phyloP scores from a whole-genome alignment of 1,139 yeast genomes.

The Kluyveromyces marxianus region DNA sequence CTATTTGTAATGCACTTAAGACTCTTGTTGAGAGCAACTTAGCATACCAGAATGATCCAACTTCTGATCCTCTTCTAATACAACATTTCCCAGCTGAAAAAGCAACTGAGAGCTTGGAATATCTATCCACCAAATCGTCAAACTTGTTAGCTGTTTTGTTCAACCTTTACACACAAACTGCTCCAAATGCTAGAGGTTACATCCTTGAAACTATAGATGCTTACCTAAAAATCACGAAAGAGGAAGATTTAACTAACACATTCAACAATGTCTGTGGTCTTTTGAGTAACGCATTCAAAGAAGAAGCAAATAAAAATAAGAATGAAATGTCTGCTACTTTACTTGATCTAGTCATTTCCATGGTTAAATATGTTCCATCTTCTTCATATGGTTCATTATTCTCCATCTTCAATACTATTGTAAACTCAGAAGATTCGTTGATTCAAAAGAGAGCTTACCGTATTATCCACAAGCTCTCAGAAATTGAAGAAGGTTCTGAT shows the following conservation, averaged over 20 bases:
- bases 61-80: conserved; percentile 47
- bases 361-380: conserved; percentile 74
- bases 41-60: conserved; percentile 49
- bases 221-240: conserved; percentile 63
- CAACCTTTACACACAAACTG: conserved; percentile 83
- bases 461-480: conserved; percentile 62
- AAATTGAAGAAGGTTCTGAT: conserved; percentile 54
- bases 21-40: conserved; percentile 71
- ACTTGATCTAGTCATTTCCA: conserved; percentile 84
- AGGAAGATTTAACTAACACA: conserved; percentile 60
- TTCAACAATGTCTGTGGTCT: conserved; percentile 82
- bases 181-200: conserved; percentile 75
- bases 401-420: conserved; percentile 66
- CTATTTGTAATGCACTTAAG: conserved; percentile 74
- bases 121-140: conserved; percentile 56
- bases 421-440: conserved; percentile 51
- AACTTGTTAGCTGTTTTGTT: conserved; percentile 80
- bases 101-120: conserved; percentile 52
- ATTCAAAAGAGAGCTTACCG: conserved; percentile 89
- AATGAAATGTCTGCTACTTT: conserved; percentile 68
- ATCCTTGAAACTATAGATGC: conserved; percentile 81
- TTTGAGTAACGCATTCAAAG: conserved; percentile 67
- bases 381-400: conserved; percentile 67
- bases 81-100: conserved; percentile 53
- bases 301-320: conserved; percentile 39